Evolutionary conservation across 805 yeast species (phyloP).

Genomic region (Myxozyma melibiosi): DNA sequence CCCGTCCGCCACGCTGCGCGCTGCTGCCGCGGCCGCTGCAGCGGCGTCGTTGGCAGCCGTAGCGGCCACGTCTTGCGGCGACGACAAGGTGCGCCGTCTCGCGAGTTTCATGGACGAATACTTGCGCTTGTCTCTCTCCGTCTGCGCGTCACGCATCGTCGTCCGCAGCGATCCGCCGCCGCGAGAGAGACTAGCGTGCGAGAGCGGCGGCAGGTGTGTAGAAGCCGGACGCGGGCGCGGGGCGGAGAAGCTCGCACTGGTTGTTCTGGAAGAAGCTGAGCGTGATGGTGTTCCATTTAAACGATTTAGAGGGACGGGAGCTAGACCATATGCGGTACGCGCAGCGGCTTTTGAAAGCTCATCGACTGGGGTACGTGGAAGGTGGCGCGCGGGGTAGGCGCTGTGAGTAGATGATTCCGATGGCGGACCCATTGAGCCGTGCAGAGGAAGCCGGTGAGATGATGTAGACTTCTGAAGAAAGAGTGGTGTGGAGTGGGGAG

Average conservation of each 20-base stretch:
- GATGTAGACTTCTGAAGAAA: too few relatives aligned
- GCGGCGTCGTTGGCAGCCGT: too few relatives aligned
- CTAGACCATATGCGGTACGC: neutral
- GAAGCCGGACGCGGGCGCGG: constrained; percentile 1
- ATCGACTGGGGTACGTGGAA: neutral
- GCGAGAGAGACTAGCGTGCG: constrained; percentile 4
- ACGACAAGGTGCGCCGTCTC: neutral
- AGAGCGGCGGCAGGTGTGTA: constrained; percentile 1
- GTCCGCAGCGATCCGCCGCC: constrained; percentile 10
- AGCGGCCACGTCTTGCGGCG: neutral
- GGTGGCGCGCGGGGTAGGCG: neutral
- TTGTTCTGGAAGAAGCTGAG: constrained; percentile 4
- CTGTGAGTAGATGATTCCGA: too few relatives aligned
- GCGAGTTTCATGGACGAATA: neutral
- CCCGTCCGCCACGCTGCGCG: too few relatives aligned
- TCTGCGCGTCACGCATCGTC: neutral
- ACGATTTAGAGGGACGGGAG: too few relatives aligned
- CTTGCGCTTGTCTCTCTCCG: neutral
- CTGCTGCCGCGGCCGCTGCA: too few relatives aligned
- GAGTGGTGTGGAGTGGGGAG: too few relatives aligned
- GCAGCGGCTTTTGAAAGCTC: constrained; percentile 12
- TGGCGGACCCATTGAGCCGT: too few relatives aligned
- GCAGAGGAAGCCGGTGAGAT: too few relatives aligned
- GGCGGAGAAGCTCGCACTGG: neutral
- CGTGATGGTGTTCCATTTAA: neutral